Conservation (phyloP, 345 rosid genomes). For the Mercurialis annua region DNA sequence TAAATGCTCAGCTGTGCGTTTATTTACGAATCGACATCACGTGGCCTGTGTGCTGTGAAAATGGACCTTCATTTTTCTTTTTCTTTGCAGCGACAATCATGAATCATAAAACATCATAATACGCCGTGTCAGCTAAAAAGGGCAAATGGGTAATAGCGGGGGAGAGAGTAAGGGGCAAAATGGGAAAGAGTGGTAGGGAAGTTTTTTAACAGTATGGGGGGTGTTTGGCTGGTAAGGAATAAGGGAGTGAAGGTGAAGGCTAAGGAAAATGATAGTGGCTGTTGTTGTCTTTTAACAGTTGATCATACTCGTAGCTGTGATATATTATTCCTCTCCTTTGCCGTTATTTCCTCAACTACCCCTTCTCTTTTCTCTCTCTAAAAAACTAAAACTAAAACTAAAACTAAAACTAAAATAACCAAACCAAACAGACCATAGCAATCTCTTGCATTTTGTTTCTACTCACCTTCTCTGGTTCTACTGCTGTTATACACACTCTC, state of each 20-base stretch:
- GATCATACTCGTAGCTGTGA: constrained; percentile 3
- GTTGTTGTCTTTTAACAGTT: constrained; percentile 57
- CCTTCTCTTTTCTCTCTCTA: constrained; percentile 30
- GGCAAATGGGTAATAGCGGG: constrained; percentile 21
- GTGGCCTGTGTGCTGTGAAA: constrained; percentile 48
- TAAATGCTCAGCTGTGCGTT: neutral
- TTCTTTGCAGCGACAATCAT: constrained; percentile 28
- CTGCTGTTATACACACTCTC: constrained; percentile 24
- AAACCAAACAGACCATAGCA: neutral
- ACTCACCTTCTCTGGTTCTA: constrained; percentile 15
- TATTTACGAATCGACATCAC: constrained; percentile 42
- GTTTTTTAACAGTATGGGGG: constrained; percentile 11
- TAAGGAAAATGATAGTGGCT: constrained; percentile 65
- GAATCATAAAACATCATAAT: constrained; percentile 26
- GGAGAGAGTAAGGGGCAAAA: constrained; percentile 27
- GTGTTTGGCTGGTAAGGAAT: constrained; percentile 20
- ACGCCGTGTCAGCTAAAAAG: constrained; percentile 6
- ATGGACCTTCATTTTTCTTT: constrained; percentile 19
- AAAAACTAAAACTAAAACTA: neutral
- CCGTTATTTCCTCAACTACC: constrained; percentile 43
- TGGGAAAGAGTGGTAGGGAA: constrained; percentile 48
- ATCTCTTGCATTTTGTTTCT: neutral
- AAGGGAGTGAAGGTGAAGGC: constrained; percentile 51
- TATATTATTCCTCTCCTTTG: constrained; percentile 15
- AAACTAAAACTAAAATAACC: neutral